Evolutionary conservation across 2,329 filamentous ascomycete species (phyloP), one percentile per base, ranked within the genome.

Genomic region (Gremmenia infestans): DNA sequence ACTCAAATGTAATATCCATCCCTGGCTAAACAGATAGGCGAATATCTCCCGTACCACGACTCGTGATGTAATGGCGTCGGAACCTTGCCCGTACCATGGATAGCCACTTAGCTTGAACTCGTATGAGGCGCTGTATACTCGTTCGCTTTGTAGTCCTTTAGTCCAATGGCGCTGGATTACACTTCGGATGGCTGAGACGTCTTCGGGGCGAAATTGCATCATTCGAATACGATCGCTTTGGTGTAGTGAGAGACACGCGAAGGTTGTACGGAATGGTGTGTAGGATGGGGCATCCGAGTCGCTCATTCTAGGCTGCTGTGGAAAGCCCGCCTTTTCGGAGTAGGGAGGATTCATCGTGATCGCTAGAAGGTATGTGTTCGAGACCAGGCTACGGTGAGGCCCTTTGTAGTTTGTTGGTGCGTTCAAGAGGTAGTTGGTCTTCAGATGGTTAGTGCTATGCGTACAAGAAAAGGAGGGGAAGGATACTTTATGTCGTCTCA

Each of bases 51-150:
- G 60, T 36, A 74, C 63, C 22, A 74, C 43, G 3, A 70, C 59
- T 5, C 71, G 64, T 4, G 72, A 60, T 12, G 67, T 52, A 47
- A 71, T 65, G 6, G 68, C 62, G 28, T 70, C 62, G 40, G 64
- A 58, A 2, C 61, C 60, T 53, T 61, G 56, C 2, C 64, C 64
- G 12, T 53, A 40, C 72, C 73, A 75, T 3, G 73, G 72, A 48
- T 67, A 61, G 15, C 72, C 72, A 25, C 61, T 40, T 2, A 73
- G 58, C 53, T 73, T 74, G 55, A 74, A 66, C 53, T 75, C 72
- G 35, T 69, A 59, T 1, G 70, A 70, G 9, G 55, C 59, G 54
- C 61, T 67, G 52, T 74, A 74, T 15, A 49, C 53, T 1, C 68
- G 62, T 55, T 69, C 65, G 22, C 57, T 50, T 52, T 70, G 66